phyloP scores from a whole-genome alignment of 352 stramenopile species.

The Albugo laibachii region DNA sequence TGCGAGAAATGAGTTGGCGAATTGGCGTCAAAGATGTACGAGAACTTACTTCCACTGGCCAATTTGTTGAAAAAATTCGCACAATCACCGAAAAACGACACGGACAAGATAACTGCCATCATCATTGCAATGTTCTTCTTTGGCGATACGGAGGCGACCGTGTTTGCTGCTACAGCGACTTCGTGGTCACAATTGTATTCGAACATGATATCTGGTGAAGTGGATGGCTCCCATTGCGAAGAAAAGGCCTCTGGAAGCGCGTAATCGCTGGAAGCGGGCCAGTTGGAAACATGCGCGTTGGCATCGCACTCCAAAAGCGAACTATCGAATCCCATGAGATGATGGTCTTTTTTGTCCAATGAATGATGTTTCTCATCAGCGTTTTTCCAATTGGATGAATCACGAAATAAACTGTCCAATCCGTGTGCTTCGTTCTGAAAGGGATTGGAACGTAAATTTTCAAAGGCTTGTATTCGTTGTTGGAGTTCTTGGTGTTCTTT shows the following conservation, averaged over 20 bases:
- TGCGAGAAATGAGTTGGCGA: constrained; percentile 60
- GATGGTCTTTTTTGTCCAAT: constrained; percentile 9
- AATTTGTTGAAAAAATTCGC: constrained; percentile 41
- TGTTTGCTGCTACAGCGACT: constrained; percentile 29
- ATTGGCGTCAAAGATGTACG: constrained; percentile 61
- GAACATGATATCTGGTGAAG: background rate
- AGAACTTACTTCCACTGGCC: constrained; percentile 52
- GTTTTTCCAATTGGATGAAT: too few relatives aligned
- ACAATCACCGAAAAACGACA: constrained; percentile 65
- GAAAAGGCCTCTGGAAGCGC: constrained; percentile 7
- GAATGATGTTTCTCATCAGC: background rate
- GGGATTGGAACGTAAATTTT: constrained; percentile 1
- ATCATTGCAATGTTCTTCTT: constrained; percentile 83
- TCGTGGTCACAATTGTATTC: constrained; percentile 31
- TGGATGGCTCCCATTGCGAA: background rate
- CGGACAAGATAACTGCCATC: constrained; percentile 76
- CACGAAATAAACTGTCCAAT: too few relatives aligned
- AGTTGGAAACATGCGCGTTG: constrained; percentile 51
- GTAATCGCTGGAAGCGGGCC: constrained; percentile 20
- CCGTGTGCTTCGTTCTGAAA: background rate
- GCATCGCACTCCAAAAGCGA: constrained; percentile 35
- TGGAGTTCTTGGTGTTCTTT: constrained; percentile 42
- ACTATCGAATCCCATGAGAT: constrained; percentile 35
- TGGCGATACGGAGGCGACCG: too few relatives aligned
- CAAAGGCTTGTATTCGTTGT: constrained; percentile 13